These are phyloP conservation scores for Zancudomyces culisetae DNA, from an alignment of 371 early-diverging fungal genomes.

Conservation along the genomic window DNA sequence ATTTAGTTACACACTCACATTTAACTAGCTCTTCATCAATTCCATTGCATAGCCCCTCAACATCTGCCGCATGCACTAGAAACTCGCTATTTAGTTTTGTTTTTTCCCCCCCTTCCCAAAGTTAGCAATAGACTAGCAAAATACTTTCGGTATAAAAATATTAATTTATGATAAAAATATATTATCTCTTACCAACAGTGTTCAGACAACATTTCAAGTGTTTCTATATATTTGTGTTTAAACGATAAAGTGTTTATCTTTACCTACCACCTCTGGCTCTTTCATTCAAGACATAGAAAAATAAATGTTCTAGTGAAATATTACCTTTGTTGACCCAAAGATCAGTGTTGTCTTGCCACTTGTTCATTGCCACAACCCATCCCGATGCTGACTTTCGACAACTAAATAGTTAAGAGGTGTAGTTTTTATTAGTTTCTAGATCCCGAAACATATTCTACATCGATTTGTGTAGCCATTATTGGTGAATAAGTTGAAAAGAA, in stretches of 20 bases:
- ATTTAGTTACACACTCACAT: background rate
- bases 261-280: background rate
- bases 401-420: conserved; percentile 20
- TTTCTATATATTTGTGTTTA: conserved; percentile 13
- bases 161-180: too few relatives aligned
- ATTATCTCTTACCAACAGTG: conserved; percentile 36
- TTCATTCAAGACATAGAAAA: background rate
- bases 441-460: background rate
- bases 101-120: too few relatives aligned
- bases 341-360: conserved; percentile 90
- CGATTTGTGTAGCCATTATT: background rate
- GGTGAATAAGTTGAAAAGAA: background rate
- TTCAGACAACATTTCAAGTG: conserved; percentile 36
- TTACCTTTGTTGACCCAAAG: conserved; percentile 53
- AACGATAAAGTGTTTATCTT: background rate
- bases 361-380: conserved; percentile 90
- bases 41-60: conserved; percentile 87
- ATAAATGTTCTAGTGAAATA: background rate
- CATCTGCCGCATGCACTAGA: conserved; percentile 91
- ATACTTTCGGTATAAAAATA: too few relatives aligned
- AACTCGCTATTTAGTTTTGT: conserved; percentile 61
- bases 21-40: conserved; percentile 74
- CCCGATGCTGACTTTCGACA: conserved; percentile 49
- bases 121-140: too few relatives aligned
- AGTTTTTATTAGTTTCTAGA: background rate